Evolutionary conservation across 2,329 filamentous ascomycete species (phyloP).

Genomic region (Coniella vitis): DNA sequence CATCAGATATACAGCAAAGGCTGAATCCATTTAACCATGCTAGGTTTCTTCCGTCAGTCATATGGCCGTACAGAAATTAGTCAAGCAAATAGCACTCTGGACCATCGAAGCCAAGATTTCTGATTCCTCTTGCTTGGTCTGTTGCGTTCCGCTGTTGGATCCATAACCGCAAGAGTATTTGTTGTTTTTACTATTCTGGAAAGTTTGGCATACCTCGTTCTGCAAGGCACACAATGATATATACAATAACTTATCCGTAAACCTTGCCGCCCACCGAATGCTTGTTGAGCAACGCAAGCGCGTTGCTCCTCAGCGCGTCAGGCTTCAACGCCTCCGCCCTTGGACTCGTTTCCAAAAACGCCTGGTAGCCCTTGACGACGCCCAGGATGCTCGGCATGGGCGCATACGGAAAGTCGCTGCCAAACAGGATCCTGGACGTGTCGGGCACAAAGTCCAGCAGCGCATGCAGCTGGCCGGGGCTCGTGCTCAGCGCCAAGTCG

Average conservation of each 20-base stretch:
- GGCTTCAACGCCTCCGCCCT: slow-evolving; percentile 6
- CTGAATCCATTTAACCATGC: too few relatives aligned
- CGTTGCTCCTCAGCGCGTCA: slow-evolving; percentile 8
- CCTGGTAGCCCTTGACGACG: slow-evolving; percentile 6
- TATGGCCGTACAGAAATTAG: too few relatives aligned
- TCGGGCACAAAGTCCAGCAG: slow-evolving; percentile 23
- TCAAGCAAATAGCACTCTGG: too few relatives aligned
- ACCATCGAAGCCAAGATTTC: too few relatives aligned
- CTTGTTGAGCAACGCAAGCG: slow-evolving; percentile 8
- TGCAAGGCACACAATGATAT: too few relatives aligned
- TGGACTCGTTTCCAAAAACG: slow-evolving; percentile 8
- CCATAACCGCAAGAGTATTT: too few relatives aligned
- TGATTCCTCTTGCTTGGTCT: too few relatives aligned
- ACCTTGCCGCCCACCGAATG: slow-evolving; percentile 1
- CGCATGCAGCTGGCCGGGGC: slow-evolving; percentile 21
- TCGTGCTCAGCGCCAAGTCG: slow-evolving; percentile 27
- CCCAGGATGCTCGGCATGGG: slow-evolving; percentile 15
- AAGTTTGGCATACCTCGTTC: too few relatives aligned
- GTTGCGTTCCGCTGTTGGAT: too few relatives aligned
- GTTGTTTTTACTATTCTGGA: too few relatives aligned
- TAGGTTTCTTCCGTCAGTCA: too few relatives aligned
- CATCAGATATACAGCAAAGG: too few relatives aligned
- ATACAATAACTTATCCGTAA: neutral
- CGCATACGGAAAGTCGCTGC: slow-evolving; percentile 31
- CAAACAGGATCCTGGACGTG: slow-evolving; percentile 25